Conservation (phyloP, 1,284 basidiomycete species). For the Heterobasidion irregulare region DNA sequence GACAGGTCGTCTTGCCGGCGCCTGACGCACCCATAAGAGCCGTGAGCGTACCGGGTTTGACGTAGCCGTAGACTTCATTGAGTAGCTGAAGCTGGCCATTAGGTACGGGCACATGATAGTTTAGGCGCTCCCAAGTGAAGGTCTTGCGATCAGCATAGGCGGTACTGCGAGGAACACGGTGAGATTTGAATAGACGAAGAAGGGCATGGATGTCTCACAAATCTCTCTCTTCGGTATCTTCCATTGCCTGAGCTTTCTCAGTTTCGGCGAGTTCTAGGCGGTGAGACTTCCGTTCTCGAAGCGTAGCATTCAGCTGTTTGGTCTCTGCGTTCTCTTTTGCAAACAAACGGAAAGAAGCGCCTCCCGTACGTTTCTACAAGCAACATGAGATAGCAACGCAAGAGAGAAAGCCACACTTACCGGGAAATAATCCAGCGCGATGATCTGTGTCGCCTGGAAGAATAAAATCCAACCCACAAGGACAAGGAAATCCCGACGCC, state of each 20-base stretch:
- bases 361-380: slow-evolving; percentile 46
- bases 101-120: slow-evolving; percentile 69
- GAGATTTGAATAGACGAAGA: slow-evolving; percentile 44
- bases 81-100: slow-evolving; percentile 65
- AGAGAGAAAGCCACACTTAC: slow-evolving; percentile 26
- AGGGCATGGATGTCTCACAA: slow-evolving; percentile 35
- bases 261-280: slow-evolving; percentile 20
- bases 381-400: neutral
- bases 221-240: slow-evolving; percentile 8
- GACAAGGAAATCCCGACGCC: slow-evolving; percentile 53
- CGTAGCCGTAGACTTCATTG: slow-evolving; percentile 84
- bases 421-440: slow-evolving; percentile 56
- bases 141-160: slow-evolving; percentile 33
- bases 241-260: slow-evolving; percentile 12
- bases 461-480: slow-evolving; percentile 54
- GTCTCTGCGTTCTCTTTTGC: slow-evolving; percentile 66
- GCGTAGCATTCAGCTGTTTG: slow-evolving; percentile 54
- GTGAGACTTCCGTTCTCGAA: slow-evolving; percentile 43
- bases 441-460: slow-evolving; percentile 57
- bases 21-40: slow-evolving; percentile 79
- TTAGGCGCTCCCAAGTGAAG: slow-evolving; percentile 66
- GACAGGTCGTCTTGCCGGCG: slow-evolving; percentile 67
- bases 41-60: slow-evolving; percentile 80
- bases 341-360: slow-evolving; percentile 50
- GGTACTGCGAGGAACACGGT: neutral